phyloP scores from a whole-genome alignment of 2,329 filamentous ascomycete genomes.

The Monosporascus sp. region DNA sequence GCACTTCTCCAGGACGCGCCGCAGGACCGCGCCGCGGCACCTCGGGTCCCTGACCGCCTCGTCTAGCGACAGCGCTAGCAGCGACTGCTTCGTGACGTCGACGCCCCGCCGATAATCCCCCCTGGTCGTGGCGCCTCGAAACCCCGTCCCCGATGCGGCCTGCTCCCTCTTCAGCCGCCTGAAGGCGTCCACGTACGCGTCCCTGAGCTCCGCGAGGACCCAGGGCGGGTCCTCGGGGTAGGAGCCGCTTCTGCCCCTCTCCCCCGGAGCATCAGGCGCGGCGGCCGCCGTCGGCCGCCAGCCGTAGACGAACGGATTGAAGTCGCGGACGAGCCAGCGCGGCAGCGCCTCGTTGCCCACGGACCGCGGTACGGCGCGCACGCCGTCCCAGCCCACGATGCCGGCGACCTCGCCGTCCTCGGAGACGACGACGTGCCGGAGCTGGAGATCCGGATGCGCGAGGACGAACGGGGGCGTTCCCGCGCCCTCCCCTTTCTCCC shows the following conservation, averaged over 20 bases:
- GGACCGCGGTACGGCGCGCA: slow-evolving; percentile 14
- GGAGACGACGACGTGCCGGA: slow-evolving; percentile 20
- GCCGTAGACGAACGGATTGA: slow-evolving; percentile 17
- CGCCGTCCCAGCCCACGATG: slow-evolving; percentile 22
- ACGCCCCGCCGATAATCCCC: neutral
- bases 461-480: slow-evolving; percentile 15
- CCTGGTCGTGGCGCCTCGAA: neutral
- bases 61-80: slow-evolving; percentile 18
- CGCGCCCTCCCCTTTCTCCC: neutral
- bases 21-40: slow-evolving; percentile 13
- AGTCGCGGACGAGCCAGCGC: slow-evolving; percentile 21
- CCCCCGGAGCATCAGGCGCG: neutral
- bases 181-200: slow-evolving; percentile 14
- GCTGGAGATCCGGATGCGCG: slow-evolving; percentile 16
- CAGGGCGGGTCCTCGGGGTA: slow-evolving; percentile 17
- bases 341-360: slow-evolving; percentile 19
- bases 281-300: slow-evolving; percentile 11
- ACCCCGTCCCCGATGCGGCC: neutral
- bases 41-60: slow-evolving; percentile 18
- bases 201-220: slow-evolving; percentile 15
- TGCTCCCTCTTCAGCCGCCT: slow-evolving; percentile 6
- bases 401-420: slow-evolving; percentile 15
- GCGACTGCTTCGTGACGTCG: slow-evolving; percentile 10
- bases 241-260: slow-evolving; percentile 1
- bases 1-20: slow-evolving; percentile 18